Percentiles rank a stretch among this genome's conserved stretches.
Evolutionary conservation across 139 green algal species (phyloP).

Genomic region (Chlorella vulgaris): DNA sequence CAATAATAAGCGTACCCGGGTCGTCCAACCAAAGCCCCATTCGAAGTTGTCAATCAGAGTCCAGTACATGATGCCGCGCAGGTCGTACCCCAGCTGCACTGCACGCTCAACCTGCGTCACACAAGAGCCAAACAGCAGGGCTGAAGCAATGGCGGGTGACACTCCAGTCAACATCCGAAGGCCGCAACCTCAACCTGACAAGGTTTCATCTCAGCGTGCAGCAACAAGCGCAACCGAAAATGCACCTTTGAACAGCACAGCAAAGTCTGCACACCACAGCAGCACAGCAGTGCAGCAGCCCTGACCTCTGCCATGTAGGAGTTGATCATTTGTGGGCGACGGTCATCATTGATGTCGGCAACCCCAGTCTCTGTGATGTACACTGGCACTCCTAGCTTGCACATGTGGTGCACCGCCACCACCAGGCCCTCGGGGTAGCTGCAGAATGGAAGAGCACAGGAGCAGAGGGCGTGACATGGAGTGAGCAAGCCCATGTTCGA

Average conservation of each 20-base stretch:
- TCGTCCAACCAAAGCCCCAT: conserved; percentile 66
- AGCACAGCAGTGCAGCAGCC: too few relatives aligned
- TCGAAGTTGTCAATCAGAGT: conserved; percentile 76
- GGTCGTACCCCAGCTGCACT: conserved; percentile 27
- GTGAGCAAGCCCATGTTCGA: too few relatives aligned
- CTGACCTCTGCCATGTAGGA: conserved; percentile 51
- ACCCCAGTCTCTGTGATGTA: conserved; percentile 89
- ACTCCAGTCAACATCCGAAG: background rate
- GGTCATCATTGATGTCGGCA: conserved; percentile 63
- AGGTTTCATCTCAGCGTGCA: background rate
- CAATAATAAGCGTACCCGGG: conserved; percentile 66
- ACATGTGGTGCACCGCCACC: conserved; percentile 35
- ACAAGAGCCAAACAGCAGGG: background rate
- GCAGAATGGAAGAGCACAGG: background rate
- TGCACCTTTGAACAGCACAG: background rate
- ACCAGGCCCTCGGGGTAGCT: conserved; percentile 63
- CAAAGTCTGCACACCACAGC: background rate
- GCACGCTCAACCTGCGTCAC: conserved; percentile 23
- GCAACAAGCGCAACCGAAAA: background rate
- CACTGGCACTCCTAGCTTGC: conserved; percentile 66
- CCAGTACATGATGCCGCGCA: conserved; percentile 73
- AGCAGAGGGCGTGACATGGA: too few relatives aligned
- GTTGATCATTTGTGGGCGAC: conserved; percentile 39
- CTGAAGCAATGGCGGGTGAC: background rate
- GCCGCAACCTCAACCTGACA: too few relatives aligned